A percentile compares a stretch with the other conserved stretches of the same genome.
These are phyloP conservation scores for Leccinellum luteum DNA, from an alignment of 768 basidiomycete species.

Conservation along the genomic window DNA sequence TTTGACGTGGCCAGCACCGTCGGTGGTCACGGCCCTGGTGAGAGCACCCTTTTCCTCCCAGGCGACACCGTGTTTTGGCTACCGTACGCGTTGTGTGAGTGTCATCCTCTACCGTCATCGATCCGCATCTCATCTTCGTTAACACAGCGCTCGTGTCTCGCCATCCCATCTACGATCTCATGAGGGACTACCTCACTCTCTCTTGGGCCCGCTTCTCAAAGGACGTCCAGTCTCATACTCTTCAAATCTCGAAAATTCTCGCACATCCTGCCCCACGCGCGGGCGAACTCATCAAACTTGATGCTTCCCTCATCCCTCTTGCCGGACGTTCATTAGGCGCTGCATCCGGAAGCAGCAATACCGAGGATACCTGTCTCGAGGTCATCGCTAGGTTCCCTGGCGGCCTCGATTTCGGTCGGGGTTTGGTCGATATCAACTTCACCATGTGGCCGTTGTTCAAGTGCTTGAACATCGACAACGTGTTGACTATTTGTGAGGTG, in stretches of 20 bases:
- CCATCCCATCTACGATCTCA: conserved; percentile 91
- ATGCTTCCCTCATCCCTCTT: conserved; percentile 64
- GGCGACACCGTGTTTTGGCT: conserved; percentile 94
- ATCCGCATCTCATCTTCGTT: conserved; percentile 7
- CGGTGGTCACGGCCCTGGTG: conserved; percentile 74
- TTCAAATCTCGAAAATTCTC: conserved; percentile 86
- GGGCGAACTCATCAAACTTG: conserved; percentile 82
- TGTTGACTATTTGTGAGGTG: conserved; percentile 90
- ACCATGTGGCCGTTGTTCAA: conserved; percentile 98
- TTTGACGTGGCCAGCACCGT: conserved; percentile 79
- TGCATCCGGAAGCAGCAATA: conserved; percentile 24
- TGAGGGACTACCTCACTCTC: conserved; percentile 94
- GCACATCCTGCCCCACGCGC: conserved; percentile 85
- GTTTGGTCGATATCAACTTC: conserved; percentile 91
- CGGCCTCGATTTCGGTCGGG: conserved; percentile 89
- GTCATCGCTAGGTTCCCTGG: conserved; percentile 90
- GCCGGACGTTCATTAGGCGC: conserved; percentile 44
- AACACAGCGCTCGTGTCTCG: conserved; percentile 79
- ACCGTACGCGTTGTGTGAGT: conserved; percentile 86
- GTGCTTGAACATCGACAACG: conserved; percentile 88
- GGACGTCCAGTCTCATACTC: conserved; percentile 88
- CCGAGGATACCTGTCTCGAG: conserved; percentile 56
- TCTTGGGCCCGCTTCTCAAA: conserved; percentile 94
- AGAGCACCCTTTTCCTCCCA: conserved; percentile 85
- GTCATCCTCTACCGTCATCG: neutral